Evolutionary conservation across 2,329 filamentous ascomycete species (phyloP), one percentile per base, ranked within the genome.

Genomic region (Aspergillus sclerotialis): DNA sequence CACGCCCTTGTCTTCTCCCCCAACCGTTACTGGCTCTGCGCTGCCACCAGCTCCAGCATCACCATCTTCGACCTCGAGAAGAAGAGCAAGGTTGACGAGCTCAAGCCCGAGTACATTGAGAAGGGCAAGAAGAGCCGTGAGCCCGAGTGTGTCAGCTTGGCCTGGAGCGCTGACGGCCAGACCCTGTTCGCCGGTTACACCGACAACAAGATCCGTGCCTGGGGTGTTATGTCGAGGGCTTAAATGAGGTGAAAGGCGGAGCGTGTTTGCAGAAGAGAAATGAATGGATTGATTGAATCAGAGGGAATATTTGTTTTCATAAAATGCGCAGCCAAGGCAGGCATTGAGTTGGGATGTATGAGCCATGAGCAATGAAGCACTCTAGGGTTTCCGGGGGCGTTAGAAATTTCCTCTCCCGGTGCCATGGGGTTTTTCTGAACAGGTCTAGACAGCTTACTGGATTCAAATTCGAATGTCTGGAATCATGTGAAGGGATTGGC

Each of bases 31-130:
- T 98, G 92, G 92, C 83, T 98, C 58, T 98, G 92, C 80, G 92
- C 92, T 65, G 92, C 92, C 67, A 98, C 92, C 49, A 79, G 87
- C 65, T 86, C 80, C 75, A 88, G 81, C 80, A 96, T 98, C 80
- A 95, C 95, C 80, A 96, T 98, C 80, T 98, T 98, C 76, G 92
- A 98, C 66, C 82, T 98, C 56, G 92, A 98, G 87, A 98, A 98
- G 89, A 98, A 98, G 89, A 93, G 83, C 84, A 96, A 95, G 84
- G 90, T 96, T 65, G 90, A 96, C 62, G 92, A 96, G 82, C 82
- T 98, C 70, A 95, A 94, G 84, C 90, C 90, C 55, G 92, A 98
- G 70, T 94, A 92, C 77, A 77, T 88, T 64, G 79, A 88, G 67
- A 83, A 88, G 67, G 86, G 89, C 76, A 94, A 94, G 87, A 96